Base-by-base conservation (phyloP, 2,329 filamentous ascomycete genomes). In the Dryadomyces quercus-mongolicae region DNA sequence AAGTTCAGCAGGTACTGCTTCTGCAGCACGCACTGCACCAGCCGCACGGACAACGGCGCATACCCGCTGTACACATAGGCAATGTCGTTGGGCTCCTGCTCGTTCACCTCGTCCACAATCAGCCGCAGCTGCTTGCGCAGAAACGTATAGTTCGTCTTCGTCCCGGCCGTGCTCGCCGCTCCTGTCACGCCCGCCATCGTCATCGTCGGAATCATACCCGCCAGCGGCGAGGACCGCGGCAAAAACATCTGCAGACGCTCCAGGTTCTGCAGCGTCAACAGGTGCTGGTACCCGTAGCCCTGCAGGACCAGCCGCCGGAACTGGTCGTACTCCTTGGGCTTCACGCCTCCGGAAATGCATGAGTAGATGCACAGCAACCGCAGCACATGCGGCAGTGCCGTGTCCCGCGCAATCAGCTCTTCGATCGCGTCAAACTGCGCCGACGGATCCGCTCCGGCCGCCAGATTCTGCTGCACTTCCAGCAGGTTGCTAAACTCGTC, bases 51-150 rank as follows among this genome's bases (percentile, higher is more conserved):
- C 13, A 98, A 77, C 0, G 93, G 94, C 5, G 94, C 93, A 65
- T 97, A 98, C 52, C 93, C 94, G 59, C 88, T 95, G 70, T 97
- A 98, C 12, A 96, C 91, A 64, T 98, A 98, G n/a, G 91, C 86
- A 57, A 97, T 85, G 62, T 98, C 93, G 63, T 93, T 88, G 2
- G 93, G 93, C 49, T 94, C 86, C 56, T 93, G 84, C 68, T 98
- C 93, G 65, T 95, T 91, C 43, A 98, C 92, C 66, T 97, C 93
- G 66, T 98, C 93, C 54, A 96, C 86, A 65, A 96, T 95, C 16
- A 98, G 78, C 34, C 86, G 82, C 15, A 98, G 79, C 57, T 85
- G 84, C 67, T 93, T 95, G 54, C 94, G 85, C 5, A 97, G 73
- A 60, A 88, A 87, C 5, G 82, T 84, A 70, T 96, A 98, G 66